Conservation (phyloP, 108 stramenopile genomes). For the Discostella pseudostelligera region DNA sequence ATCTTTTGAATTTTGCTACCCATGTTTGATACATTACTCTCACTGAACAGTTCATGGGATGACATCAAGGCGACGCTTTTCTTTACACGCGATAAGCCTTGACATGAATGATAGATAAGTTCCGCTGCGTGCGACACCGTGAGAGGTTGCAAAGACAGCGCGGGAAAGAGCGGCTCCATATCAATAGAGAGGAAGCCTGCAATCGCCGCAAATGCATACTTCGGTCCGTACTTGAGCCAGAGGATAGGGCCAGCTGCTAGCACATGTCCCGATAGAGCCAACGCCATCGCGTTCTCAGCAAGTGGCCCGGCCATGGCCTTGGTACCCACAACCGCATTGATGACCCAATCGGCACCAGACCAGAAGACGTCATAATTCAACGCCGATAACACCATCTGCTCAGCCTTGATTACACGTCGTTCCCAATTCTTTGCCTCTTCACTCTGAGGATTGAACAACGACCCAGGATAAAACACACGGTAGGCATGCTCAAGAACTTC, state of each 20-base stretch:
- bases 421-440: conserved; percentile 75
- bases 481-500: conserved; percentile 69
- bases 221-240: conserved; percentile 79
- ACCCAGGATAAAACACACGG: conserved; percentile 67
- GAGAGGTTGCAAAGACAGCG: conserved; percentile 65
- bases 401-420: conserved; percentile 70
- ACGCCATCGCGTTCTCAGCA: conserved; percentile 56
- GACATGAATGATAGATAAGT: conserved; percentile 56
- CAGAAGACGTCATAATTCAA: conserved; percentile 82
- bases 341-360: conserved; percentile 71
- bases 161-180: conserved; percentile 56
- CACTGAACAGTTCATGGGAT: conserved; percentile 45
- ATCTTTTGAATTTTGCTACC: conserved; percentile 38
- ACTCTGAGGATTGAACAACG: conserved; percentile 57
- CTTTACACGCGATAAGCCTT: conserved; percentile 29
- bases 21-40: conserved; percentile 25
- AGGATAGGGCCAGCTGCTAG: conserved; percentile 70
- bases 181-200: conserved; percentile 65
- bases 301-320: conserved; percentile 50
- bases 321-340: conserved; percentile 44
- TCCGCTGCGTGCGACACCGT: conserved; percentile 70
- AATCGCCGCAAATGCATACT: conserved; percentile 78
- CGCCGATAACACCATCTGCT: conserved; percentile 53
- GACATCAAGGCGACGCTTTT: conserved; percentile 41
- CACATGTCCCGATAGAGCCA: conserved; percentile 67